Base-by-base conservation (phyloP, 768 basidiomycete species). In the Tricholoma terreum region DNA sequence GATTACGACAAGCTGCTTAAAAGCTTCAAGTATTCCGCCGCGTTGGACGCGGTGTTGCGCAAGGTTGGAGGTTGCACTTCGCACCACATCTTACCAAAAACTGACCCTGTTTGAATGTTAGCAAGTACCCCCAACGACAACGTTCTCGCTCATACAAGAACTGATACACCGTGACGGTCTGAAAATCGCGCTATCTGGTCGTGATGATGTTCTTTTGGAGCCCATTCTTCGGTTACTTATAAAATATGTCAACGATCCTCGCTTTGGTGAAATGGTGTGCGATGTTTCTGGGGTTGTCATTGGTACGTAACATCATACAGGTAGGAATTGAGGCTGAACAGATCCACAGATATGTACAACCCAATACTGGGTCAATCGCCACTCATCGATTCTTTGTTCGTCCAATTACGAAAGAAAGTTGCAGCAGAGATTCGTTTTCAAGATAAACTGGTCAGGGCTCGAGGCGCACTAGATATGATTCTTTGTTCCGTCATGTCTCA, bases 281-380 rank as follows among this genome's bases (percentile, higher is more conserved):
- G 89, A 94, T 61, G 79, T 97, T 35, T 82, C 90, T 15, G 77
- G 78, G 15, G 74, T 98, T 6, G 83, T 98, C 38, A 85, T 98
- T 54, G 95, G 95, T 96, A 55, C 57, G 89, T 45, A 45, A 50
- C 61, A 31, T 33, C 48, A 17, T 36, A 14, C 24, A 36, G 50
- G 54, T 8, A 34, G 30, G 50, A 21, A 24, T 31, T 24, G 57
- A 19, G 27, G 38, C 31, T 43, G 61, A 55, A 61, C 40, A 19
- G 21, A 15, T 36, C 35, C 14, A 15, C 66, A 98, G 96, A 98
- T 52, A 89, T 97, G 83, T 99, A 99, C 71, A 78, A 82, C 2
- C 83, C 92, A 0, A 88, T 96, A 34, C 76, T 98, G n/a, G 96
- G 96, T 2, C 93, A 96, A 71, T 94, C 94, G 21, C 93, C 94